These are phyloP conservation scores for Myxozyma sirexii DNA, from an alignment of 805 yeast genomes.

Conservation along the genomic window DNA sequence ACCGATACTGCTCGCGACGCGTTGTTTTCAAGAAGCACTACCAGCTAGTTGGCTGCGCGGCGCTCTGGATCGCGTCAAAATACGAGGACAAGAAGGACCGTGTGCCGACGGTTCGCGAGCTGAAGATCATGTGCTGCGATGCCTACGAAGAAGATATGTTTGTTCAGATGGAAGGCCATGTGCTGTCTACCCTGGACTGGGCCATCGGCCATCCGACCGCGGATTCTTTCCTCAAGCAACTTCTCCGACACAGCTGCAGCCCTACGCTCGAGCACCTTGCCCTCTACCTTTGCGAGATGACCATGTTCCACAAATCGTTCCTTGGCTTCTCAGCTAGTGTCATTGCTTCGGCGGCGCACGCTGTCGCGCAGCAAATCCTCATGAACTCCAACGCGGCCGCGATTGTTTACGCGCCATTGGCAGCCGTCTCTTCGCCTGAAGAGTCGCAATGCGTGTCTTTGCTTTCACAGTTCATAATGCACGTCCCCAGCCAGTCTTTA, in stretches of 20 bases:
- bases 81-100: conserved; percentile 73
- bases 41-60: conserved; percentile 87
- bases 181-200: conserved; percentile 73
- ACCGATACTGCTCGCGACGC: conserved; percentile 86
- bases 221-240: conserved; percentile 48
- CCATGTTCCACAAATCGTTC: conserved; percentile 41
- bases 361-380: conserved; percentile 40
- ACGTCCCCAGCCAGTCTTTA: conserved; percentile 44
- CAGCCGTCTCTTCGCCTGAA: not conserved
- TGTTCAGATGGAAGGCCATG: conserved; percentile 77
- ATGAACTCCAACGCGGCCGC: conserved; percentile 5
- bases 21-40: conserved; percentile 83
- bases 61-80: conserved; percentile 91
- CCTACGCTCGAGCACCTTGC: conserved; percentile 37
- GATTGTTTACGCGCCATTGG: not conserved
- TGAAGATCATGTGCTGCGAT: conserved; percentile 70
- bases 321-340: conserved; percentile 40
- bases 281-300: conserved; percentile 44
- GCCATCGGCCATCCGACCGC: conserved; percentile 64
- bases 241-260: conserved; percentile 15
- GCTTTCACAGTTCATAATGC: conserved; percentile 42
- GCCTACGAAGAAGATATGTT: conserved; percentile 63
- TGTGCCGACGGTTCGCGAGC: conserved; percentile 72
- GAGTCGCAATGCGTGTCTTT: conserved; percentile 42
- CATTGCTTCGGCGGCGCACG: conserved; percentile 44